These are phyloP conservation scores for Hypoxylon cercidicola DNA, from an alignment of 495 filamentous ascomycete species.

Conservation along the genomic window DNA sequence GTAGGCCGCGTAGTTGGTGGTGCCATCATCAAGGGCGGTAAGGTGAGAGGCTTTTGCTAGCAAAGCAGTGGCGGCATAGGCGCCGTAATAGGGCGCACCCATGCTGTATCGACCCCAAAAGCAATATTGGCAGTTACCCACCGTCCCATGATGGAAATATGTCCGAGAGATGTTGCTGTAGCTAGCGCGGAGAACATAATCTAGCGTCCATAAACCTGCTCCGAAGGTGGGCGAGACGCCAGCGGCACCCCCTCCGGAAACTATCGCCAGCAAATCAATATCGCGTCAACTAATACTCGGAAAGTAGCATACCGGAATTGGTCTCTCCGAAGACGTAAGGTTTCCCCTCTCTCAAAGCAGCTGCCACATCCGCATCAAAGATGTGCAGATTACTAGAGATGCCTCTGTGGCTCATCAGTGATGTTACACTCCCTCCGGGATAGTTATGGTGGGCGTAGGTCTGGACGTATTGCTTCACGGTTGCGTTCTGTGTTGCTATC, in stretches of 20 bases:
- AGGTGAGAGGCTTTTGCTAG: slow-evolving; percentile 63
- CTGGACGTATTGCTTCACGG: slow-evolving; percentile 60
- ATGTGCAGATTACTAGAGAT: slow-evolving; percentile 58
- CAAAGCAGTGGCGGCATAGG: slow-evolving; percentile 63
- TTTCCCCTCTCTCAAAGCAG: slow-evolving; percentile 57
- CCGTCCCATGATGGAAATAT: slow-evolving; percentile 71
- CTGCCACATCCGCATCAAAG: slow-evolving; percentile 62
- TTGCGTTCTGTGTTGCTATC: slow-evolving; percentile 59
- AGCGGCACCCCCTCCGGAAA: slow-evolving; percentile 60
- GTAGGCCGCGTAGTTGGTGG: slow-evolving; percentile 62
- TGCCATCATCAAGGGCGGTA: slow-evolving; percentile 62
- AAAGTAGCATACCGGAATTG: slow-evolving; percentile 58
- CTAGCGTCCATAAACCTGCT: slow-evolving; percentile 69
- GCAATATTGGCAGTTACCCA: slow-evolving; percentile 70
- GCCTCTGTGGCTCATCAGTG: slow-evolving; percentile 63
- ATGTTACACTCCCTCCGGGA: slow-evolving; percentile 61
- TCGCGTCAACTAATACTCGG: not conserved
- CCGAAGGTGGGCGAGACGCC: slow-evolving; percentile 67
- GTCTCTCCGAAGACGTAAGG: slow-evolving; percentile 69
- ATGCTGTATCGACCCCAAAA: slow-evolving; percentile 68
- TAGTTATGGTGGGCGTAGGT: slow-evolving; percentile 70
- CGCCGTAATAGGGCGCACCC: slow-evolving; percentile 68
- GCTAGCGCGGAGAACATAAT: slow-evolving; percentile 64
- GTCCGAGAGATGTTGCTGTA: slow-evolving; percentile 59
- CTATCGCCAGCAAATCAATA: slow-evolving; percentile 22